Percentiles rank a stretch among this genome's conserved stretches.
phyloP scores from a whole-genome alignment of 2,329 filamentous ascomycete genomes.

The Fusarium goolgardi region DNA sequence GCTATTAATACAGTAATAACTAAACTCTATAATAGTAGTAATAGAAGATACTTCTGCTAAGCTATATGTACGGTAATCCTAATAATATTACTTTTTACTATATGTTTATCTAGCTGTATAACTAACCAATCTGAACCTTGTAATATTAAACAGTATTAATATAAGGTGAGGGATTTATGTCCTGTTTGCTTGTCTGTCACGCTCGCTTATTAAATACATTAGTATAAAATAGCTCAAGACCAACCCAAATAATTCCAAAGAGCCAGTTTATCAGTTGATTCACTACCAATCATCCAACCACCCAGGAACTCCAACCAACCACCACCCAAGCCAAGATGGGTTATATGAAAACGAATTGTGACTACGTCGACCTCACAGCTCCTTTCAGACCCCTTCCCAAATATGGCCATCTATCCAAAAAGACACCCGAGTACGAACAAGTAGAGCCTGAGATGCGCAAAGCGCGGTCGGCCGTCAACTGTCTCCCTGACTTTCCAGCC shows the following conservation, averaged over 20 bases:
- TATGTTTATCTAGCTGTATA: too few species aligned
- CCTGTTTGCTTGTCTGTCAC: too few species aligned
- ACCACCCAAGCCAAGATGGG: conserved; percentile 17
- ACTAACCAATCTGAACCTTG: too few species aligned
- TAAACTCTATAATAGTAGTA: too few species aligned
- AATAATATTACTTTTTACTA: too few species aligned
- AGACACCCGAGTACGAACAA: conserved; percentile 9
- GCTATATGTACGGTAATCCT: too few species aligned
- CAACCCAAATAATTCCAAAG: rapidly evolving
- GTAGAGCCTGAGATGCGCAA: conserved; percentile 6
- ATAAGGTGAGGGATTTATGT: too few species aligned
- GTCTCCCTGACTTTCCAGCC: conserved; percentile 4
- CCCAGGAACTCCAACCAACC: too few species aligned
- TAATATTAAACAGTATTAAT: too few species aligned
- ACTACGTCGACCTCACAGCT: conserved; percentile 24
- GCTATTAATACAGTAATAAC: too few species aligned
- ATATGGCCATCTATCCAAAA: conserved; percentile 39
- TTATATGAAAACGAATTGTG: conserved; percentile 10
- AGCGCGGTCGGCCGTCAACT: not conserved
- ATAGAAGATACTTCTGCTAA: too few species aligned
- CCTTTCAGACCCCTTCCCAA: conserved; percentile 32
- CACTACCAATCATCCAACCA: not conserved
- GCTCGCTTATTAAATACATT: too few species aligned
- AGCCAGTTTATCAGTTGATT: not conserved
- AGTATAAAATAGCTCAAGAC: not conserved